A percentile compares a stretch with the other conserved stretches of the same genome.
phyloP scores from a whole-genome alignment of 2,329 filamentous ascomycete genomes.

The Achaetomium macrosporum region DNA sequence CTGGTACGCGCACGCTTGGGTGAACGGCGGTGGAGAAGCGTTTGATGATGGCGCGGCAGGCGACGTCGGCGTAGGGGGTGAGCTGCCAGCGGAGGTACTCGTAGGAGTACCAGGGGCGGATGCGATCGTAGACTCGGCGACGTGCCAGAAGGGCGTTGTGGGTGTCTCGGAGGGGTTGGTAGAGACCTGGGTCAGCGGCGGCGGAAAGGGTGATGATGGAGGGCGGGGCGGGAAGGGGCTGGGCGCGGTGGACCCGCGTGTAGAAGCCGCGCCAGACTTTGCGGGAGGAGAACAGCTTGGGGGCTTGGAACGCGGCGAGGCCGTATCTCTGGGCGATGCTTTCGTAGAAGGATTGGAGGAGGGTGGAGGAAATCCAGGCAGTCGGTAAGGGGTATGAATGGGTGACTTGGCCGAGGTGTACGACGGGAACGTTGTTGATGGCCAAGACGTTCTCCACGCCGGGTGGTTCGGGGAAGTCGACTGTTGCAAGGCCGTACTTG shows the following conservation, averaged over 20 bases:
- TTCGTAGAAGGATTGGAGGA: slow-evolving; percentile 9
- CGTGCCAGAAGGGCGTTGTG: neutral
- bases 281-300: neutral
- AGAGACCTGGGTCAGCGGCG: neutral
- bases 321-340: neutral
- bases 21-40: neutral
- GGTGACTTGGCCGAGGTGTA: neutral
- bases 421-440: neutral
- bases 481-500: neutral
- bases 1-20: neutral
- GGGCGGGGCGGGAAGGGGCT: neutral
- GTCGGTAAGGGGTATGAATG: neutral
- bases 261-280: slow-evolving; percentile 1
- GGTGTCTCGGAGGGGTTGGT: neutral
- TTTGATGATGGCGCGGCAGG: neutral
- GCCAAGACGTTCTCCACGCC: neutral
- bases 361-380: slow-evolving; percentile 4
- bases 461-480: neutral
- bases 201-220: neutral
- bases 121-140: neutral
- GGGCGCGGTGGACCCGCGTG: neutral
- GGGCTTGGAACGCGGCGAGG: slow-evolving; percentile 1
- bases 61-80: slow-evolving; percentile 7
- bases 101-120: slow-evolving; percentile 1
- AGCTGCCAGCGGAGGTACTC: neutral